Base-by-base conservation (phyloP, 2,329 filamentous ascomycete genomes). In the Fusarium sp. region DNA sequence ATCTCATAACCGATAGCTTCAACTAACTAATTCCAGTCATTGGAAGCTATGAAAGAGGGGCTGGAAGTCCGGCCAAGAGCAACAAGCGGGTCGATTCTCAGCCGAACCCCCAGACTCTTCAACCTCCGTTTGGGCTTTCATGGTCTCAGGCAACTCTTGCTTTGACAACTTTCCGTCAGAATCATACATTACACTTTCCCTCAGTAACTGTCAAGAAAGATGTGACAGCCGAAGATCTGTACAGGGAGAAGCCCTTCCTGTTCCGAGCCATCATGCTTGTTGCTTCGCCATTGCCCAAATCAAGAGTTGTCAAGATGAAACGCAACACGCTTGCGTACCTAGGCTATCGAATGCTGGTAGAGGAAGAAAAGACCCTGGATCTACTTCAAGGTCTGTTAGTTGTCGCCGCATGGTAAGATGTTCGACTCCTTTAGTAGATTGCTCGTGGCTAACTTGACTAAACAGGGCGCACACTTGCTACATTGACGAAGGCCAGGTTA, bases 301-400 rank as follows among this genome's bases (percentile, higher is more conserved):
- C 78, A 4, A 74, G 75, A 27, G 64, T 81, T 29, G 77, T 75
- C n/a, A 84, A 80, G 78, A 87, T 83, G 76, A 85, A 74, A 78
- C 83, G 77, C 51, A 84, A 83, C 42, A 79, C 83, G 24, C 79
- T 84, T 70, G 81, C 81, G 8, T 84, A 86, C 74, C 73, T 87
- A 33, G 81, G 84, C 7, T 80, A 85, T 22, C 82, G 83, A 36
- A 76, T 86, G 57, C 58, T 88, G 1, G 80, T 85, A 2, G 80
- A 82, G 66, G 82, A 83, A 20, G 81, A 86, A 42, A 79, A 79
- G 35, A 81, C 79, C 17, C 65, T 88, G 10, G 85, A 87, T 64
- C 74, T 86, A 4, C 79, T 88, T 2, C 85, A 87, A 73, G 86
- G 85, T 0, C 76, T 87, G 10, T 69, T 88, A 9, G 79, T 87